These are phyloP conservation scores for Fusarium drepaniforme DNA, from an alignment of 2,329 filamentous ascomycete species.

Conservation along the genomic window DNA sequence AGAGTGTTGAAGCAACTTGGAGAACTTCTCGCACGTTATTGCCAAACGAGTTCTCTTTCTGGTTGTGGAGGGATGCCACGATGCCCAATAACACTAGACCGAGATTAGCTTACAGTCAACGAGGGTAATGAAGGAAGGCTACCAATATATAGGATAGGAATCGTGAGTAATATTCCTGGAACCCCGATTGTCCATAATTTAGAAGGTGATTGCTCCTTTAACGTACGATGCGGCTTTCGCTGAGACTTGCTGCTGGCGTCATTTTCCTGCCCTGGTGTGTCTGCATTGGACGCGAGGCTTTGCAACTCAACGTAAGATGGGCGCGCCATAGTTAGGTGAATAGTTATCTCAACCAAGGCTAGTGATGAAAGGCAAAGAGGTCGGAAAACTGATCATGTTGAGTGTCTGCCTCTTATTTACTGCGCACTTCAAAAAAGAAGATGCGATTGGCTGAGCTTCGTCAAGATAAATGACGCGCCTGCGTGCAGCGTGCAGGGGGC, in stretches of 20 bases:
- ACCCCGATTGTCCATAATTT: not conserved
- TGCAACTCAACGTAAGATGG: not conserved
- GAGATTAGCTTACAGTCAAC: not conserved
- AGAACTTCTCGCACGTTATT: not conserved
- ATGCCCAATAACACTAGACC: not conserved
- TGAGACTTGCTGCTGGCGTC: not conserved
- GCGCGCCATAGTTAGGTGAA: not conserved
- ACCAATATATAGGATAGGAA: not conserved
- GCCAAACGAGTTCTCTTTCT: not conserved
- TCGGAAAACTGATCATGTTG: not conserved
- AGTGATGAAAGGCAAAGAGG: not conserved
- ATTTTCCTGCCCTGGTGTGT: not conserved
- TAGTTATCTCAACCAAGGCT: not conserved
- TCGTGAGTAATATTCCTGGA: not conserved
- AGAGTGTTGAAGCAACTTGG: conserved; percentile 4
- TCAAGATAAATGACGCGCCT: not conserved
- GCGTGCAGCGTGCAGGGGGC: not conserved
- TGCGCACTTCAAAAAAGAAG: not conserved
- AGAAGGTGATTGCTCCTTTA: not conserved
- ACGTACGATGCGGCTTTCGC: not conserved
- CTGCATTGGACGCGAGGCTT: not conserved
- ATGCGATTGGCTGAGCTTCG: not conserved
- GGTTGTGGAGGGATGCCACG: not conserved
- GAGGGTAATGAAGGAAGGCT: not conserved
- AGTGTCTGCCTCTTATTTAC: not conserved